A percentile compares a stretch with the other conserved stretches of the same genome.
phyloP scores from a whole-genome alignment of 164 flowering plant species.

The Macadamia tetraphylla region DNA sequence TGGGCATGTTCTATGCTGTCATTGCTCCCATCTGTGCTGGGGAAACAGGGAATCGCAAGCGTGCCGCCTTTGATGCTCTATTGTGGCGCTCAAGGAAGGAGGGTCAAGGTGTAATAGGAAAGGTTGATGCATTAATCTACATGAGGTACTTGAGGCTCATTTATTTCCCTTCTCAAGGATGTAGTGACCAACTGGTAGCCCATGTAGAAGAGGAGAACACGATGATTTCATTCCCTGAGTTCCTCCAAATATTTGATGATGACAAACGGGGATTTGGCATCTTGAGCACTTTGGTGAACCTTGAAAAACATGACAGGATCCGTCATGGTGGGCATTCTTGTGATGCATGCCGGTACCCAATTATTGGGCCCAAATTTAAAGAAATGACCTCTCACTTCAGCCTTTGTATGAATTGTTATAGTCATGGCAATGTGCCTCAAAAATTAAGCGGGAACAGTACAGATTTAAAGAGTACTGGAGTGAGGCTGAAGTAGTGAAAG shows the following conservation, averaged over 20 bases:
- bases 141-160: constrained; percentile 74
- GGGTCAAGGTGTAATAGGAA: constrained; percentile 52
- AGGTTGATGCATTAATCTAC: constrained; percentile 58
- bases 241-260: constrained; percentile 80
- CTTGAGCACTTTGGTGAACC: constrained; percentile 69
- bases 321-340: constrained; percentile 80
- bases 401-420: constrained; percentile 81
- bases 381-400: constrained; percentile 73
- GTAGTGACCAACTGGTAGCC: constrained; percentile 70
- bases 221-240: constrained; percentile 62
- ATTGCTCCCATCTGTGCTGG: constrained; percentile 86
- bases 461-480: constrained; percentile 77
- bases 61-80: constrained; percentile 81
- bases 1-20: constrained; percentile 88
- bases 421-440: constrained; percentile 89
- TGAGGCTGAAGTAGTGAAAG: constrained; percentile 79
- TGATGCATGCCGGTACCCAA: constrained; percentile 79
- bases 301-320: constrained; percentile 68
- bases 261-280: constrained; percentile 92
- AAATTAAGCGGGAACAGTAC: constrained; percentile 70
- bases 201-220: constrained; percentile 65
- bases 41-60: constrained; percentile 60
- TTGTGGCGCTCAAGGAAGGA: constrained; percentile 83
- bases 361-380: constrained; percentile 87
- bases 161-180: constrained; percentile 71